These are phyloP conservation scores for Colletotrichum siamense DNA, from an alignment of 2,329 filamentous ascomycete genomes.

Conservation along the genomic window DNA sequence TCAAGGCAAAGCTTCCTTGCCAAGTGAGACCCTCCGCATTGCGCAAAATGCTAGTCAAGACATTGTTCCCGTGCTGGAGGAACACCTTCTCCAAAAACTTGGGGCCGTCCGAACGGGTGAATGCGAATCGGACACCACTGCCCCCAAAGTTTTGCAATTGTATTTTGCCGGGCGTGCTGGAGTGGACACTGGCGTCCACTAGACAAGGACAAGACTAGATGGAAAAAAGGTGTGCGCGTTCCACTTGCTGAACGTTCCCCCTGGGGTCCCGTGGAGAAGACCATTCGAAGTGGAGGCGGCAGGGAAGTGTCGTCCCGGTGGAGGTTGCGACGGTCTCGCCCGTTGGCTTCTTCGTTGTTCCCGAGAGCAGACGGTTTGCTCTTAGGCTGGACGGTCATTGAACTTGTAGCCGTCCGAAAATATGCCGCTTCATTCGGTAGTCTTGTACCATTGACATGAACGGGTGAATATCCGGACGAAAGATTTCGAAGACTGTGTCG, in stretches of 20 bases:
- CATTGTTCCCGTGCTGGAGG: neutral
- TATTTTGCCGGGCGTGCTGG: constrained; percentile 14
- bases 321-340: constrained; percentile 13
- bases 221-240: constrained; percentile 1
- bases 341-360: neutral
- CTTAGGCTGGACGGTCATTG: neutral
- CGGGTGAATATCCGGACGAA: neutral
- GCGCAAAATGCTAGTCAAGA: neutral
- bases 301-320: constrained; percentile 4
- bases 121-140: neutral
- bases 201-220: constrained; percentile 15
- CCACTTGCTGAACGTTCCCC: constrained; percentile 5
- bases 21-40: neutral
- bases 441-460: neutral
- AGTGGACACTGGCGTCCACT: constrained; percentile 4
- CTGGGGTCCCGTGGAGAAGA: constrained; percentile 15
- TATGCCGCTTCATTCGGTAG: neutral
- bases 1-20: constrained; percentile 16
- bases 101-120: constrained; percentile 11
- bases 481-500: neutral
- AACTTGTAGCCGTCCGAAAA: no score
- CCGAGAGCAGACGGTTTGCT: neutral
- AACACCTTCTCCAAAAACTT: neutral
- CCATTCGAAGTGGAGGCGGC: neutral
- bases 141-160: neutral